phyloP scores from a whole-genome alignment of 495 filamentous ascomycete species.

The Rhypophila decipiens region DNA sequence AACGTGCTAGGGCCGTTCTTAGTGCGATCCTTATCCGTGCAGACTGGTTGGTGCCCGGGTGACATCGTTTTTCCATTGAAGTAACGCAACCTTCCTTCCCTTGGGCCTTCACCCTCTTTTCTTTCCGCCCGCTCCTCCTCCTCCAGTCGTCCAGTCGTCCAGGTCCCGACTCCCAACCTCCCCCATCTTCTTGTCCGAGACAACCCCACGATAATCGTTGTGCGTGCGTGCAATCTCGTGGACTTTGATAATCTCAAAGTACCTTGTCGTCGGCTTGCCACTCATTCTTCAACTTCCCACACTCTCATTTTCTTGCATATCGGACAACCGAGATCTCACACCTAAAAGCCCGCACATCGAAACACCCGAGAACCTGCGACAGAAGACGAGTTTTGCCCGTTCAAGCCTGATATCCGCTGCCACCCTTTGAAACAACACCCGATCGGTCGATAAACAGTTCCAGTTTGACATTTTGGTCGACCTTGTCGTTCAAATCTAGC shows the following conservation, averaged over 20 bases:
- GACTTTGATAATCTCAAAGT: background rate
- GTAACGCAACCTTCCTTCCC: background rate
- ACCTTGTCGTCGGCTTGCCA: too few relatives aligned
- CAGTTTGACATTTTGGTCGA: too few relatives aligned
- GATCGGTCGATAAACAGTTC: too few relatives aligned
- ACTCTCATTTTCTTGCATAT: too few relatives aligned
- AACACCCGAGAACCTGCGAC: background rate
- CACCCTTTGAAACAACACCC: slow-evolving; percentile 1
- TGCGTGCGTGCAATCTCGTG: background rate
- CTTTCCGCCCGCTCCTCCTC: background rate
- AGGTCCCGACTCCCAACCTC: too few relatives aligned
- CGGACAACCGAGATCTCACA: background rate
- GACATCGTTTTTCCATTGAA: background rate
- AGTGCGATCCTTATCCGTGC: too few relatives aligned
- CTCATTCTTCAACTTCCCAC: too few relatives aligned
- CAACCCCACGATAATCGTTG: background rate
- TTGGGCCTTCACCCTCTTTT: slow-evolving; percentile 1
- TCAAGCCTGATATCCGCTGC: background rate
- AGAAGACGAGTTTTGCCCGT: background rate
- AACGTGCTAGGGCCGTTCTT: too few relatives aligned
- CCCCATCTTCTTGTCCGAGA: background rate
- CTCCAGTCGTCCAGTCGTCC: too few relatives aligned
- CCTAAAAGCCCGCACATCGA: background rate
- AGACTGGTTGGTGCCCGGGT: too few relatives aligned
- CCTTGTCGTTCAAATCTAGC: too few relatives aligned